These are phyloP conservation scores for Colletotrichum higginsianum DNA, from an alignment of 2,329 filamentous ascomycete species.

Conservation along the genomic window DNA sequence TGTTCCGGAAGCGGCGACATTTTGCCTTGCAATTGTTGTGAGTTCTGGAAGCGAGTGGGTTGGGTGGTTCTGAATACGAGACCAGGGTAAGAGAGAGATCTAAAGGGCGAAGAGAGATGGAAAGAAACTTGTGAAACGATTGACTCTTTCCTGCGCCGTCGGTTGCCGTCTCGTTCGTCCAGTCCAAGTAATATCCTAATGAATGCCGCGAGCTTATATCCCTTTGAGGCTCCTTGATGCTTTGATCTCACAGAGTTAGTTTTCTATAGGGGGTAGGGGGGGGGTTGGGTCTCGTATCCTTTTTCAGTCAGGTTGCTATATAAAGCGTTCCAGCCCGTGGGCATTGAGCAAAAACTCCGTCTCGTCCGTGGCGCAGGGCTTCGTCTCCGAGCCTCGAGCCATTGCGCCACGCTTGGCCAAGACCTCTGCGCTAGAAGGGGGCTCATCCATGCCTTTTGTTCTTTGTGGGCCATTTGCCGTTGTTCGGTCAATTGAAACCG, in stretches of 20 bases:
- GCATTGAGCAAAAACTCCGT: conserved; percentile 24
- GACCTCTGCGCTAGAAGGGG: conserved; percentile 7
- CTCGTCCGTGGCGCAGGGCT: conserved; percentile 29
- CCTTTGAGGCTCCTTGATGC: conserved; percentile 10
- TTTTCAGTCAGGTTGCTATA: conserved; percentile 17
- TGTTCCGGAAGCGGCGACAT: conserved; percentile 26
- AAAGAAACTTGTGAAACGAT: neutral
- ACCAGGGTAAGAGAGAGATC: too few relatives aligned
- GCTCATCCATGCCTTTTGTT: conserved; percentile 16
- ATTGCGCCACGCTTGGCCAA: conserved; percentile 37
- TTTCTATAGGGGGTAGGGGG: neutral
- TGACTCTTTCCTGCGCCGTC: neutral
- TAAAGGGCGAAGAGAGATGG: neutral
- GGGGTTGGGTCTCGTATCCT: conserved; percentile 25
- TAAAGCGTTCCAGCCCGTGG: conserved; percentile 15
- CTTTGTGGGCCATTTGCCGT: conserved; percentile 8
- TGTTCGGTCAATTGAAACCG: conserved; percentile 1
- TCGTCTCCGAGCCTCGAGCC: neutral
- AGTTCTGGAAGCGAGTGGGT: too few relatives aligned
- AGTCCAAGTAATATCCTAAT: too few relatives aligned
- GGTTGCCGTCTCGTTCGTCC: too few relatives aligned
- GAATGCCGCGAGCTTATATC: neutral
- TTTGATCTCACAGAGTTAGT: neutral
- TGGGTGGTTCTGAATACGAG: too few relatives aligned
- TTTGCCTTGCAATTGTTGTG: neutral